phyloP scores from a whole-genome alignment of 192 early-diverging fungal genomes.

The Phycomyces blakesleeanus region DNA sequence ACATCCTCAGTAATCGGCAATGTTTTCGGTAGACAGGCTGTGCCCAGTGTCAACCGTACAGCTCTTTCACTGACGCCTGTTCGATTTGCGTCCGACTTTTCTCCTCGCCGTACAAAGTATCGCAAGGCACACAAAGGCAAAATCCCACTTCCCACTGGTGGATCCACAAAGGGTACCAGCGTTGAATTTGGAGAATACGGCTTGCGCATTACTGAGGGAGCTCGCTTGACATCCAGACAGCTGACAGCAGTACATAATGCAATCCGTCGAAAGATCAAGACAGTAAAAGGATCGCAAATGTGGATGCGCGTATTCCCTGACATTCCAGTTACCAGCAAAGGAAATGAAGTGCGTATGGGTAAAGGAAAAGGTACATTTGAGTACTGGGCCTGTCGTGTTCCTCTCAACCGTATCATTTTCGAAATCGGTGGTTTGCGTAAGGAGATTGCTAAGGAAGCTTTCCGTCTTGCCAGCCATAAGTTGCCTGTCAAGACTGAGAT shows the following conservation, averaged over 20 bases:
- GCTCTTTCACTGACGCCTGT: constrained; percentile 19
- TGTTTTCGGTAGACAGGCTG: not conserved
- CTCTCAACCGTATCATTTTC: constrained; percentile 84
- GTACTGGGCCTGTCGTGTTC: constrained; percentile 88
- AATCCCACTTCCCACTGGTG: constrained; percentile 74
- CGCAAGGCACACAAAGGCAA: constrained; percentile 88
- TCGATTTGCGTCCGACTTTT: constrained; percentile 64
- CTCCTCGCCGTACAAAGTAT: constrained; percentile 71
- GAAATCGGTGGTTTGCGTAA: constrained; percentile 82
- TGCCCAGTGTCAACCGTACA: not conserved
- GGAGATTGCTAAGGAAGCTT: constrained; percentile 76
- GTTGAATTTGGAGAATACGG: constrained; percentile 91
- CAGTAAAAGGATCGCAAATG: constrained; percentile 81
- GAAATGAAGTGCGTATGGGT: constrained; percentile 93
- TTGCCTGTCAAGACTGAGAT: constrained; percentile 70
- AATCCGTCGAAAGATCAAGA: constrained; percentile 77
- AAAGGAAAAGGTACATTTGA: constrained; percentile 95
- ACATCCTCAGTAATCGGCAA: constrained; percentile 5
- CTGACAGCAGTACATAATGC: constrained; percentile 73
- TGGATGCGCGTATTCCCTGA: constrained; percentile 90
- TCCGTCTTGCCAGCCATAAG: constrained; percentile 59
- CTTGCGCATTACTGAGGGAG: constrained; percentile 81
- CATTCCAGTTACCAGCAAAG: constrained; percentile 88
- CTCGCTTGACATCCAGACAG: constrained; percentile 77
- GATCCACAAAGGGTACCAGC: constrained; percentile 82